Conservation (phyloP, 495 filamentous ascomycete species). For the Parmelia sp. region DNA sequence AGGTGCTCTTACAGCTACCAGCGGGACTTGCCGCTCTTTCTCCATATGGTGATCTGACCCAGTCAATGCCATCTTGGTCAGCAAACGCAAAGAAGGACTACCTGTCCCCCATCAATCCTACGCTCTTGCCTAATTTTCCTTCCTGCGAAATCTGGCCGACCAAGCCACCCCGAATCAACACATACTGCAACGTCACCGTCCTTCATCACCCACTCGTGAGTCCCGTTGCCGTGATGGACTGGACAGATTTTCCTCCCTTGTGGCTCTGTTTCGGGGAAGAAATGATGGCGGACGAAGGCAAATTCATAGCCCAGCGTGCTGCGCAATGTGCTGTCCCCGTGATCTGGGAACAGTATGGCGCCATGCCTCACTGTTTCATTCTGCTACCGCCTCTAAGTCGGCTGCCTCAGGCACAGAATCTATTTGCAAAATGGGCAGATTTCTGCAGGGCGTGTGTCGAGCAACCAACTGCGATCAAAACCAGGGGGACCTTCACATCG, state of each 20-base stretch:
- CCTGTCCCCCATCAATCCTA: constrained; percentile 43
- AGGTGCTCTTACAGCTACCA: constrained; percentile 58
- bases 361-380: no score
- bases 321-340: constrained; percentile 41
- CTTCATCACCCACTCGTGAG: constrained; percentile 58
- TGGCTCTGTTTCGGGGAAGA: constrained; percentile 59
- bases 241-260: constrained; percentile 55
- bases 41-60: constrained; percentile 70
- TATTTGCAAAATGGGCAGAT: no score
- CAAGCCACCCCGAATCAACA: constrained; percentile 45
- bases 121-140: constrained; percentile 28
- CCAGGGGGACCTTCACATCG: no score
- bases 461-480: no score
- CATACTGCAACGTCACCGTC: constrained; percentile 50
- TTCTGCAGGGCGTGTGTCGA: no score
- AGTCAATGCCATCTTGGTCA: constrained; percentile 62
- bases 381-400: no score
- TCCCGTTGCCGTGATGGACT: constrained; percentile 46
- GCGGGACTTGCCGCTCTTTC: constrained; percentile 59
- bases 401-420: no score
- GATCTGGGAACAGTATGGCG: no score
- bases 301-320: constrained; percentile 45
- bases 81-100: constrained; percentile 64
- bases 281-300: constrained; percentile 55
- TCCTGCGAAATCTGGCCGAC: constrained; percentile 54